Conservation (phyloP, 805 yeast species). For the Lipomyces chichibuensis region DNA sequence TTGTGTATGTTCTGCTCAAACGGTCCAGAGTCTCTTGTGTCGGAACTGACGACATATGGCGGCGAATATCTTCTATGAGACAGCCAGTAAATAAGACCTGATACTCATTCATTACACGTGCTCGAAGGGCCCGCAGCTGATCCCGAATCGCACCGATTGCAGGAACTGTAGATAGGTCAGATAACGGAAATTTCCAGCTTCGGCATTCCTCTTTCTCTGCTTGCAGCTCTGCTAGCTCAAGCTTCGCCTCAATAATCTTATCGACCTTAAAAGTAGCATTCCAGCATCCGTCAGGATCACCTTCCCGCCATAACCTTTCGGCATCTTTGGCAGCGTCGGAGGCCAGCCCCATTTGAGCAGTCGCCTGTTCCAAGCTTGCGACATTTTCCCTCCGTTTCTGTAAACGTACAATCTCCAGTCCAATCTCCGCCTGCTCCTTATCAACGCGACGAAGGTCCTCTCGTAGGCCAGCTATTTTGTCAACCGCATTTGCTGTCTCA, state of each 20-base stretch:
- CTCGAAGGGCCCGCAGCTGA: conserved; percentile 57
- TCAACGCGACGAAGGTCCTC: conserved; percentile 53
- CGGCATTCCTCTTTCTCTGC: conserved; percentile 33
- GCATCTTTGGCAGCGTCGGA: conserved; percentile 55
- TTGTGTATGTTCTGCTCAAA: conserved; percentile 43
- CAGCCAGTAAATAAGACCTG: conserved; percentile 58
- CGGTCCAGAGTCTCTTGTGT: conserved; percentile 56
- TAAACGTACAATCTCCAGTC: conserved; percentile 54
- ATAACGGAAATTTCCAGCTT: conserved; percentile 44
- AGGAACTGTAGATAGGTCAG: conserved; percentile 52
- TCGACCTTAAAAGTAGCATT: conserved; percentile 62
- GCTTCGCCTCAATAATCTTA: conserved; percentile 58
- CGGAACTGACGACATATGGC: conserved; percentile 57
- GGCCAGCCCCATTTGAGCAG: conserved; percentile 57
- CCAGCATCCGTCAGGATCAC: conserved; percentile 57
- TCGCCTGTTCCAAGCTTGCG: conserved; percentile 62
- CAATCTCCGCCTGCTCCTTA: conserved; percentile 53
- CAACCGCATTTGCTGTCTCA: conserved; percentile 57
- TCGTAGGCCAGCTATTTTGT: conserved; percentile 53
- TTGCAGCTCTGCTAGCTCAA: conserved; percentile 10
- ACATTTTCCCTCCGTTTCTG: conserved; percentile 61
- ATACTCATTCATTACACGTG: conserved; percentile 71
- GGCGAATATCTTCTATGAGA: conserved; percentile 63
- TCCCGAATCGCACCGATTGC: conserved; percentile 58
- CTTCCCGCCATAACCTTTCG: conserved; percentile 49